Percentiles rank a stretch among this genome's conserved stretches.
These are phyloP conservation scores for Artemisia tridentata DNA, from an alignment of 129 eudicot species.

Conservation along the genomic window DNA sequence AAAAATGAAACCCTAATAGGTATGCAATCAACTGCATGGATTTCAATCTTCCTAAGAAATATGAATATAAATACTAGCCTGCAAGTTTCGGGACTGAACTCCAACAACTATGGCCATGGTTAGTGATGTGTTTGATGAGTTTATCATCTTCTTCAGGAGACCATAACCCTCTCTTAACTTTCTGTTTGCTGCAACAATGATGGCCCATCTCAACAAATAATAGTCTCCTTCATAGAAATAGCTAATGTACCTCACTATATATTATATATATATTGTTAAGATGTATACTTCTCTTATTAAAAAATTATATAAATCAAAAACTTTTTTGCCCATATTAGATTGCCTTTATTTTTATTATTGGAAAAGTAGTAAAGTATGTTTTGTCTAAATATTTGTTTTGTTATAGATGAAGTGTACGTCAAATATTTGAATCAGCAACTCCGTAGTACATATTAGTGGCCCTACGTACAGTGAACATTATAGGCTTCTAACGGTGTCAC, in stretches of 20 bases:
- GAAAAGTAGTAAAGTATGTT: slow-evolving; percentile 28
- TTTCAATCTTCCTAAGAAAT: not conserved
- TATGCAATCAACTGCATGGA: not conserved
- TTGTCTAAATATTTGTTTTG: slow-evolving; percentile 35
- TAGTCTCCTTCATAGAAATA: slow-evolving; percentile 20
- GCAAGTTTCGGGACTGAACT: slow-evolving; percentile 91
- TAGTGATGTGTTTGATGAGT: slow-evolving; percentile 61
- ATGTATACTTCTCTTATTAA: slow-evolving; percentile 13
- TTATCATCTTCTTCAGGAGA: slow-evolving; percentile 88
- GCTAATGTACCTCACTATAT: slow-evolving; percentile 25
- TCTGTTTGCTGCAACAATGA: slow-evolving; percentile 92
- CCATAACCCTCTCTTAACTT: slow-evolving; percentile 83
- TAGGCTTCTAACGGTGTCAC: slow-evolving; percentile 34
- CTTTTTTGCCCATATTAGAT: slow-evolving; percentile 1
- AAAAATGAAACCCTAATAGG: not conserved
- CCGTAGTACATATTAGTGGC: slow-evolving; percentile 17
- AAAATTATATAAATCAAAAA: not conserved
- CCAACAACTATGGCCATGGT: slow-evolving; percentile 94
- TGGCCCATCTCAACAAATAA: slow-evolving; percentile 56
- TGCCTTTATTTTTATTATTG: slow-evolving; percentile 16
- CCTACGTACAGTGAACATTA: slow-evolving; percentile 25
- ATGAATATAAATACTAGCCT: slow-evolving; percentile 31
- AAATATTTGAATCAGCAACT: slow-evolving; percentile 30
- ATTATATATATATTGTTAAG: slow-evolving; percentile 21
- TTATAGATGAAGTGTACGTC: slow-evolving; percentile 43